Percentiles rank a stretch among this genome's conserved stretches.
These are phyloP conservation scores for Neurospora sp. DNA, from an alignment of 495 filamentous ascomycete species.

Conservation along the genomic window DNA sequence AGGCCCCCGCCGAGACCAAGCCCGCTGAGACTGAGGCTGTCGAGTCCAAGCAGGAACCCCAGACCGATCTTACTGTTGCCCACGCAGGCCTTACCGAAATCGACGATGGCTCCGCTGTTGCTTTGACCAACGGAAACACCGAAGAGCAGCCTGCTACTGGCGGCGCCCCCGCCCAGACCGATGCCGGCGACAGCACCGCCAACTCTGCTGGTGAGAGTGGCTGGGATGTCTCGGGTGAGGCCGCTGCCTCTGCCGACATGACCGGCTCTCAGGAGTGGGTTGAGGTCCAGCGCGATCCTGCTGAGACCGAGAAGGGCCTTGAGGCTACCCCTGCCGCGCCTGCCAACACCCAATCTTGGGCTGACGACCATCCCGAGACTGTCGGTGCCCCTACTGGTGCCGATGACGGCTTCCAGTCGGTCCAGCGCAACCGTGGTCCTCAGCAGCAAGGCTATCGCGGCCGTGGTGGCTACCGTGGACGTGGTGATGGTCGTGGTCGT, in stretches of 20 bases:
- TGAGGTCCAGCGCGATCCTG: conserved; percentile 50
- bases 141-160: conserved; percentile 31
- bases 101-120: conserved; percentile 29
- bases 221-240: conserved; percentile 45
- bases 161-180: conserved; percentile 39
- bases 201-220: conserved; percentile 59
- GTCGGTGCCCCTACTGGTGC: conserved; percentile 5
- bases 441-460: conserved; percentile 14
- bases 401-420: conserved; percentile 62
- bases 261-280: conserved; percentile 63
- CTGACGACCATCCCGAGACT: conserved; percentile 15
- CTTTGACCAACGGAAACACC: conserved; percentile 42
- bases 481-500: conserved; percentile 37
- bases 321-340: conserved; percentile 46
- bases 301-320: conserved; percentile 62
- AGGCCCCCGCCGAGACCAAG: conserved; percentile 27
- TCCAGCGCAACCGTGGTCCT: conserved; percentile 47
- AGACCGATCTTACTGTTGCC: conserved; percentile 66
- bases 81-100: conserved; percentile 70
- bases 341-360: conserved; percentile 17
- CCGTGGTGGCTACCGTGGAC: conserved; percentile 47
- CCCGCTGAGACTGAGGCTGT: conserved; percentile 26
- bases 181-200: conserved; percentile 50
- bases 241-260: conserved; percentile 31
- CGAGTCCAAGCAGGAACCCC: conserved; percentile 36